These are phyloP conservation scores for Talinum fruticosum DNA, from an alignment of 148 eudicot species.

Conservation along the genomic window DNA sequence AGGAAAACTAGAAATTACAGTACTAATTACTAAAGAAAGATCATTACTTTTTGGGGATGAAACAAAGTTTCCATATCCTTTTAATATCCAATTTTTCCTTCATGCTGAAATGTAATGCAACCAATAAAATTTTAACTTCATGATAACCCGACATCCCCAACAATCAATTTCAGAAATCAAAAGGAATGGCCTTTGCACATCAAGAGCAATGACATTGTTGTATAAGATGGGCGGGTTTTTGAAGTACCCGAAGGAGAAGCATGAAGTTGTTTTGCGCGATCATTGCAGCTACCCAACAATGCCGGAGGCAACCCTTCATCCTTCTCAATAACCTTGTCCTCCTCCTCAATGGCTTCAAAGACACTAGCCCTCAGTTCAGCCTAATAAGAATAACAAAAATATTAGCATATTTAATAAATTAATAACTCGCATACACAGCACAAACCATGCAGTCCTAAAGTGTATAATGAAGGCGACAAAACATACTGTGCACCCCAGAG, in stretches of 20 bases:
- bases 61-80: not conserved
- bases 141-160: not conserved
- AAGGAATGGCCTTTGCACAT: not conserved
- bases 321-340: slow-evolving; percentile 71
- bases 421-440: not conserved
- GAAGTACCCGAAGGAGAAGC: slow-evolving; percentile 87
- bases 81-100: not conserved
- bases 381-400: slow-evolving; percentile 29
- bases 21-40: not conserved
- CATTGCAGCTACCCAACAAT: slow-evolving; percentile 94
- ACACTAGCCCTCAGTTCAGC: slow-evolving; percentile 98
- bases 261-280: slow-evolving; percentile 89
- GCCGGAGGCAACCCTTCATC: slow-evolving; percentile 96
- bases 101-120: too few species aligned
- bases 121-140: not conserved
- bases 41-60: not conserved
- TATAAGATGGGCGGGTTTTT: not conserved
- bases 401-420: not conserved
- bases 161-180: not conserved
- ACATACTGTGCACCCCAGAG: too few species aligned
- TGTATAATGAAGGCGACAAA: not conserved
- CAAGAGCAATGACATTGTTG: not conserved
- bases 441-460: not conserved
- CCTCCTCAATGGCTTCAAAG: slow-evolving; percentile 98
- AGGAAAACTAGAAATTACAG: not conserved